These are phyloP conservation scores for Geoglossum cookeanum DNA, from an alignment of 2,329 filamentous ascomycete species.

Conservation along the genomic window DNA sequence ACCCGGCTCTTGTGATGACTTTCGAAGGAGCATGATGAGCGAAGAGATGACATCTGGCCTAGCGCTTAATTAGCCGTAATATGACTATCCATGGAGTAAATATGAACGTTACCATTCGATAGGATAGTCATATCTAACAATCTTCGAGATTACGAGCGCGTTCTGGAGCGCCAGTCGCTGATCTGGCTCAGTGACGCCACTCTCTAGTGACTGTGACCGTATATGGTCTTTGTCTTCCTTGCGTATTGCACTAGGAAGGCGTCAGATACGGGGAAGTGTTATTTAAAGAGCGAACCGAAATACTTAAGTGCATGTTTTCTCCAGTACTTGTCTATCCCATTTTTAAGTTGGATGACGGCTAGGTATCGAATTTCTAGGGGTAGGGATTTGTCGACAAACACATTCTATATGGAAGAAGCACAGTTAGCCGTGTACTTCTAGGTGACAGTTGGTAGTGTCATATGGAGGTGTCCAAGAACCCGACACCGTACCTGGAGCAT, in stretches of 20 bases:
- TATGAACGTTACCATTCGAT: slow-evolving; percentile 46
- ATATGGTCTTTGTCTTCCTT: slow-evolving; percentile 61
- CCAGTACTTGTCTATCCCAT: slow-evolving; percentile 93
- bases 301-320: slow-evolving; percentile 56
- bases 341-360: slow-evolving; percentile 85
- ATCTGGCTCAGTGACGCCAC: slow-evolving; percentile 59
- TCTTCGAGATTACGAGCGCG: slow-evolving; percentile 70
- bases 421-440: not conserved
- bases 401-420: slow-evolving; percentile 31
- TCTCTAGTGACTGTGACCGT: slow-evolving; percentile 53
- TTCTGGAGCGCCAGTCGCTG: slow-evolving; percentile 67
- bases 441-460: not conserved
- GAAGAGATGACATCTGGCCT: slow-evolving; percentile 29
- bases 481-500: slow-evolving; percentile 39
- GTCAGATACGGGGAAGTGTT: not conserved
- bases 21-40: slow-evolving; percentile 42
- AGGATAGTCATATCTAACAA: slow-evolving; percentile 78
- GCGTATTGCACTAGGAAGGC: slow-evolving; percentile 29
- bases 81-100: not conserved
- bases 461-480: not conserved
- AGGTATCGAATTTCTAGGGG: slow-evolving; percentile 68
- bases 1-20: slow-evolving; percentile 30
- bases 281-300: not conserved
- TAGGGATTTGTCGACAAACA: slow-evolving; percentile 63
- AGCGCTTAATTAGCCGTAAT: not conserved